These are phyloP conservation scores for Pythium guiyangense DNA, from an alignment of 352 stramenopile species.

Conservation along the genomic window DNA sequence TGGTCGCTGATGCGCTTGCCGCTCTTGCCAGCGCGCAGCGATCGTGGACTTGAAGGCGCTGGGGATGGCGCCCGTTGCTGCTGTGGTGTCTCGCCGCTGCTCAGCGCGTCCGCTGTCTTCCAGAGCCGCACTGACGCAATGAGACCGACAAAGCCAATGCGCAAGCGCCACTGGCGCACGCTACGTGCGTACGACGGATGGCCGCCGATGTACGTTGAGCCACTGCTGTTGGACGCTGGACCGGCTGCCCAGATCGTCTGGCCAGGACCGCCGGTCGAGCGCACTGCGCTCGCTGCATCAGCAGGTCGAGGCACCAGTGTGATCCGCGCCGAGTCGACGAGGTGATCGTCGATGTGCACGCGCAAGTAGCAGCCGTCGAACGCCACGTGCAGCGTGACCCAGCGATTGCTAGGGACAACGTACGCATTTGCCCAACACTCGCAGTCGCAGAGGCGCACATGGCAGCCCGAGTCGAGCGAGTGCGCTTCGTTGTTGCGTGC, in stretches of 20 bases:
- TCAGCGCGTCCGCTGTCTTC: conserved; percentile 5
- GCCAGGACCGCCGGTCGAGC: too few relatives aligned
- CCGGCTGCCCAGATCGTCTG: conserved; percentile 8
- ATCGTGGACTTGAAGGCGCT: not conserved
- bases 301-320: not conserved
- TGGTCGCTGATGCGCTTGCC: not conserved
- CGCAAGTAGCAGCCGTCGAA: conserved; percentile 52
- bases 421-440: conserved; percentile 53
- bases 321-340: conserved; percentile 45
- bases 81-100: not conserved
- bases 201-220: conserved; percentile 50
- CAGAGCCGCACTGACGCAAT: conserved; percentile 23
- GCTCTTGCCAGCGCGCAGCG: not conserved
- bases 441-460: conserved; percentile 30
- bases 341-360: conserved; percentile 34
- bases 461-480: conserved; percentile 29
- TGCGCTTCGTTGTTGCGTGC: conserved; percentile 8
- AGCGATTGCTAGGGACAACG: conserved; percentile 44
- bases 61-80: not conserved
- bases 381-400: conserved; percentile 33
- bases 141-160: conserved; percentile 49
- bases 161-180: conserved; percentile 43
- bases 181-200: conserved; percentile 41
- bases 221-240: conserved; percentile 14
- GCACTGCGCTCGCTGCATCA: not conserved